Evolutionary conservation across 257 asterid species (phyloP), one percentile per base, ranked within the genome.

Genomic region (Paulownia fortunei): DNA sequence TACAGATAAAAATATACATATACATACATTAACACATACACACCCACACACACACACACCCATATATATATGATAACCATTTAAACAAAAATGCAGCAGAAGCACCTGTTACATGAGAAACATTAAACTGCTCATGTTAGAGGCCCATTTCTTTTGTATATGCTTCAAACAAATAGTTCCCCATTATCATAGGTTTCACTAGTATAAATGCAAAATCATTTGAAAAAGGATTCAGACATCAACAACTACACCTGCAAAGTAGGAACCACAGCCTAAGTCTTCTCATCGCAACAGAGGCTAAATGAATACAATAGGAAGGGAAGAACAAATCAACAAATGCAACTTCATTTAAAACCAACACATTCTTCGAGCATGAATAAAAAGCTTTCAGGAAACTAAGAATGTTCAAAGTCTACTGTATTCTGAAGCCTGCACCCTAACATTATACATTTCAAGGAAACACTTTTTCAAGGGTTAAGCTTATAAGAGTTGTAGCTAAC

Each of bases 401-500:
- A 46, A 6, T 46, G 18, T 46, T 16, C 54, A 46, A 46, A 46
- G n/a, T 12, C 54, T 46, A 46, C 44, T 39, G 10, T 5, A 3
- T 54, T 54, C 2, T 12, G 18, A 60, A 26, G 51, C 71, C 6
- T 13, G 26, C 8, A 13, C 19, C 54, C 15, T 41, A 61, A 62
- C 46, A 46, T 44, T 19, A 49, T 58, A 67, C 26, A 56, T 16
- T 56, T 49, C 1, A 11, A 39, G 30, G 32, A 61, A 62, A 74
- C 52, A 32, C 54, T 27, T 37, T 26, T 27, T 3, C 26, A 15
- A 4, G 26, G 32, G 1, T 27, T 23, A 19, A 30, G 63, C 64
- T 58, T 34, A 62, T 18, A 41, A 26, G 41, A 58, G 19, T 15
- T 8, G 46, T 41, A 39, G 73, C 88, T 52, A 80, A 92, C 97